These are phyloP conservation scores for Kazachstania bromeliacearum DNA, from an alignment of 805 yeast species.

Conservation along the genomic window DNA sequence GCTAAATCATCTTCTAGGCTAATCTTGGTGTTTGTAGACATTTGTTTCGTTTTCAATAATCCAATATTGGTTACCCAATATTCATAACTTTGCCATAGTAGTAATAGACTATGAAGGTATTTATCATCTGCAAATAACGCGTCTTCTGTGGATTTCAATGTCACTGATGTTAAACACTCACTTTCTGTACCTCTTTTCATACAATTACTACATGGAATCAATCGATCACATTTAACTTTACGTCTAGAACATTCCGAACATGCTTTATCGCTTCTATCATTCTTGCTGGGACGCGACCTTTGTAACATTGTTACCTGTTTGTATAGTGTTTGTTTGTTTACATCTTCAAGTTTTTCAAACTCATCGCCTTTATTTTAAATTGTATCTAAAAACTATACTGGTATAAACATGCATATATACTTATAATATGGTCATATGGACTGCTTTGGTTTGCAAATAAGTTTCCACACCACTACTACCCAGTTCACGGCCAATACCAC, in stretches of 20 bases:
- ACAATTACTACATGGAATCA: conserved; percentile 28
- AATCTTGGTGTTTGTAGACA: conserved; percentile 4
- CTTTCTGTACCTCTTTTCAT: conserved; percentile 20
- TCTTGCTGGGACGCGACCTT: not conserved
- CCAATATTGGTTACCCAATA: conserved; percentile 22
- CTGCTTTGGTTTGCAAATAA: conserved; percentile 67
- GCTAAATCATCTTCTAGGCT: conserved; percentile 5
- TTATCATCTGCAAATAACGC: conserved; percentile 5
- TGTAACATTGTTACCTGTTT: not conserved
- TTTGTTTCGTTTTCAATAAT: conserved; percentile 12
- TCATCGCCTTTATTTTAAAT: not conserved
- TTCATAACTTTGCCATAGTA: conserved; percentile 24
- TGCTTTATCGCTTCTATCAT: conserved; percentile 4
- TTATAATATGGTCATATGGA: conserved; percentile 41
- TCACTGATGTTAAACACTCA: conserved; percentile 14
- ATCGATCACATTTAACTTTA: conserved; percentile 29
- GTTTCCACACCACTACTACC: conserved; percentile 63
- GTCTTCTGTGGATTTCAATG: conserved; percentile 1
- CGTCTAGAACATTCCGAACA: conserved; percentile 23
- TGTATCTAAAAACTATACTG: not conserved
- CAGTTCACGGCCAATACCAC: conserved; percentile 76
- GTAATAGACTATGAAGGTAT: conserved; percentile 13
- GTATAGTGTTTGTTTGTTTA: not conserved
- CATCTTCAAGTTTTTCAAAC: too few relatives aligned
- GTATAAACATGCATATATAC: too few relatives aligned